Percentiles rank a stretch among this genome's conserved stretches.
These are phyloP conservation scores for Gynostemma pentaphyllum DNA, from an alignment of 306 rosid genomes.

Conservation along the genomic window DNA sequence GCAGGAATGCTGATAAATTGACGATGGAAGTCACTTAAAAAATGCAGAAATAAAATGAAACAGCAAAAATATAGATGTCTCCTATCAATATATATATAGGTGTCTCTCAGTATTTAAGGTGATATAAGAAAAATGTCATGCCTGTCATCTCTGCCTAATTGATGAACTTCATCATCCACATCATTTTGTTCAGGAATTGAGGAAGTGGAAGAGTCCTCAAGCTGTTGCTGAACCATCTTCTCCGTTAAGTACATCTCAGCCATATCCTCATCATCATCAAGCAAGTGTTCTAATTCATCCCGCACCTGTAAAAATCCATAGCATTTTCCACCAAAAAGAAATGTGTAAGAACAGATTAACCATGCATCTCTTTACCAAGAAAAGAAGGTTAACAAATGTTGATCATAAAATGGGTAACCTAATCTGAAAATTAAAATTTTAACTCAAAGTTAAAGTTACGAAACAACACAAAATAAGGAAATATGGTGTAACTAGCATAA, in stretches of 20 bases:
- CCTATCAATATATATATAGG: neutral
- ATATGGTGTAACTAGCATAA: neutral
- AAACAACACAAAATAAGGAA: neutral
- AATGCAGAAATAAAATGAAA: neutral
- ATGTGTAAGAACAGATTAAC: neutral
- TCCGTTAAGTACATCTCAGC: slow-evolving; percentile 96
- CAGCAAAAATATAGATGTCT: neutral
- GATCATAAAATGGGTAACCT: neutral
- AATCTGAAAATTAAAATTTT: neutral
- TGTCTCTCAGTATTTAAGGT: neutral
- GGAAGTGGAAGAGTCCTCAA: slow-evolving; percentile 51
- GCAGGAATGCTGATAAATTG: slow-evolving; percentile 25
- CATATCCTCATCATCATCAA: slow-evolving; percentile 95
- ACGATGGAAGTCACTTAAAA: neutral
- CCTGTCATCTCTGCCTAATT: slow-evolving; percentile 37
- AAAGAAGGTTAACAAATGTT: neutral
- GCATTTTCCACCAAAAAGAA: neutral
- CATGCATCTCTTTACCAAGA: neutral
- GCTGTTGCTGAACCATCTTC: slow-evolving; percentile 47
- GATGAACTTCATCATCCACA: slow-evolving; percentile 30
- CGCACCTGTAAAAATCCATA: slow-evolving; percentile 34
- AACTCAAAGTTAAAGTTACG: neutral
- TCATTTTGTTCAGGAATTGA: slow-evolving; percentile 30
- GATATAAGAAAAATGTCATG: slow-evolving; percentile 13
- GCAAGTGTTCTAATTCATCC: slow-evolving; percentile 89